Evolutionary conservation across 495 filamentous ascomycete species (phyloP), one percentile per base, ranked within the genome.

Genomic region (Penicillium pancosmium): DNA sequence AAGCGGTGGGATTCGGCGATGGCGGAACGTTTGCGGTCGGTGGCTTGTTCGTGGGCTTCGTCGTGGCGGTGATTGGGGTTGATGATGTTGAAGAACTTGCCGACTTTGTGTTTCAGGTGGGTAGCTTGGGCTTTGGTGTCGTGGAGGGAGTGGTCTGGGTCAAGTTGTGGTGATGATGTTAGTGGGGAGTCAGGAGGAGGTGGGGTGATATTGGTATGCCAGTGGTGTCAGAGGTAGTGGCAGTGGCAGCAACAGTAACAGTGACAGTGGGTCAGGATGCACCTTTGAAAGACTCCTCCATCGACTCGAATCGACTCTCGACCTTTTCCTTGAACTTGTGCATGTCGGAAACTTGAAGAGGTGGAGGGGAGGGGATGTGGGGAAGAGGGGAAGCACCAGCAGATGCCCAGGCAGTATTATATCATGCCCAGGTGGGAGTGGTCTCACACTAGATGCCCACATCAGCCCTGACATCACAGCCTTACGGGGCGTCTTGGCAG

Each of bases 21-120:
- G 18, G 69, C 78, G 19, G 78, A 85, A 44, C 93, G 85, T 71
- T 95, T 94, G 50, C 80, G 80, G 68, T 98, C 93, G 25, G 91
- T 92, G 4, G 71, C 76, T 66, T 93, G 83, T 70, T 98, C 93
- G 71, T 97, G 92, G 48, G 84, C 87, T 70, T 98, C 93, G 68
- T 97, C 93, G 70, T 98, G 94, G 54, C 94, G 90, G 75, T 98
- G 94, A 47, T 96, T 89, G 8, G 84, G 83, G 71, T 97, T 97
- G 77, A 96, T 73, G 70, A 90, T 70, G 67, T 91, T 90, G 62
- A 78, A 77, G 61, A 89, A 82, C 59, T 91, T 91, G 57, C 88
- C 88, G 16, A 89, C 63, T 47, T 85, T 84, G 69, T 87, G 76
- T 65, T 87, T 90, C 34, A 84, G 59, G 60, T 86, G 81, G 9